Percentiles rank a stretch among this genome's conserved stretches.
Evolutionary conservation across 345 rosid species (phyloP).

Genomic region (Trapa incisa): DNA sequence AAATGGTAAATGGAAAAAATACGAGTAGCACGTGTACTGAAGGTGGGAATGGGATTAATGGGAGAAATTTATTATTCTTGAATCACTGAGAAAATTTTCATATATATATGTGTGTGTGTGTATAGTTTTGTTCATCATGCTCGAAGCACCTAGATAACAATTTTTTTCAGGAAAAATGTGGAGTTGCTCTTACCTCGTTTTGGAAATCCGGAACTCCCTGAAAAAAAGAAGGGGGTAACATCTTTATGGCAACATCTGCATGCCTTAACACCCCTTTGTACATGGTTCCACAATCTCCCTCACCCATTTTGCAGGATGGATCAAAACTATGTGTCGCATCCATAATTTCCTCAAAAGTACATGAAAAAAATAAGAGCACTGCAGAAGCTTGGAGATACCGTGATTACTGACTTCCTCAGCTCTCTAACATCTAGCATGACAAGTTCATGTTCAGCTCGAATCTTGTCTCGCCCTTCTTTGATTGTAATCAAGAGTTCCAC

Average conservation of each 20-base stretch:
- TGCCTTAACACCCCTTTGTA: slow-evolving; percentile 64
- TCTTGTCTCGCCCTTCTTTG: slow-evolving; percentile 56
- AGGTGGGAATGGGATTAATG: not conserved
- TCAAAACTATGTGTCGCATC: slow-evolving; percentile 67
- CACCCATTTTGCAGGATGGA: slow-evolving; percentile 72
- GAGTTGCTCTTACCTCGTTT: slow-evolving; percentile 35
- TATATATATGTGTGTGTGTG: too few species aligned
- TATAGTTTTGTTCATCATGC: not conserved
- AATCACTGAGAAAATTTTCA: not conserved
- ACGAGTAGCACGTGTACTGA: not conserved
- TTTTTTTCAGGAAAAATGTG: not conserved
- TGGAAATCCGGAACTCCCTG: slow-evolving; percentile 42
- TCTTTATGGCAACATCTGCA: slow-evolving; percentile 65
- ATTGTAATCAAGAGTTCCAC: slow-evolving; percentile 65
- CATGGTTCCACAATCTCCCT: slow-evolving; percentile 66
- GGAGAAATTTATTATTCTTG: not conserved
- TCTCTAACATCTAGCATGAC: slow-evolving; percentile 31
- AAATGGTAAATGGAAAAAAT: not conserved
- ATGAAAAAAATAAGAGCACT: slow-evolving; percentile 47
- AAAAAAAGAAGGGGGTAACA: slow-evolving; percentile 75
- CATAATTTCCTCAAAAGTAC: slow-evolving; percentile 68
- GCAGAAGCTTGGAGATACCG: slow-evolving; percentile 27
- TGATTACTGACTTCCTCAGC: slow-evolving; percentile 26
- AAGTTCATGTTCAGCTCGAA: slow-evolving; percentile 41
- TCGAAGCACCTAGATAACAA: not conserved